Percentiles rank a stretch among this genome's conserved stretches.
Conservation (phyloP, 148 eudicot genomes). For the Persicaria maculosa region DNA sequence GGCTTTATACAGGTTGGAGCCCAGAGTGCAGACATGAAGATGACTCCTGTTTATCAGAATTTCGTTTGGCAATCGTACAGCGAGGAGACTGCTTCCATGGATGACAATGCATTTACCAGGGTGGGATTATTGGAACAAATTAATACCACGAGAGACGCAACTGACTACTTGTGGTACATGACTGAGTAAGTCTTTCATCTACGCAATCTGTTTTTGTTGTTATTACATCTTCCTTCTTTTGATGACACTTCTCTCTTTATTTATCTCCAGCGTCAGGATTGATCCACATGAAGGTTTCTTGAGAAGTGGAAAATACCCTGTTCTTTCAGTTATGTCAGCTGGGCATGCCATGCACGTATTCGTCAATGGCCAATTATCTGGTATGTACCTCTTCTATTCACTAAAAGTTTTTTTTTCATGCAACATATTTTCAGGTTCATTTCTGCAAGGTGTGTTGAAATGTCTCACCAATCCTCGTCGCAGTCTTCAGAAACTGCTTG, state of each 20-base stretch:
- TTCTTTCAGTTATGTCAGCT: slow-evolving; percentile 75
- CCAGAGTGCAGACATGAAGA: slow-evolving; percentile 42
- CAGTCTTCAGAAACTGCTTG: too few relatives aligned
- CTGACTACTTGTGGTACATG: slow-evolving; percentile 86
- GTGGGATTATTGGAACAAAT: slow-evolving; percentile 68
- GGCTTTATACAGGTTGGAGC: slow-evolving; percentile 32
- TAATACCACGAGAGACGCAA: slow-evolving; percentile 61
- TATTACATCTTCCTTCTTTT: not conserved
- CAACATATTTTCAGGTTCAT: not conserved
- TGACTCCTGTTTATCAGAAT: slow-evolving; percentile 33
- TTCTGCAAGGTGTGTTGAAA: too few relatives aligned
- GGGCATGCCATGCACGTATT: slow-evolving; percentile 96
- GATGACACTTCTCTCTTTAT: not conserved
- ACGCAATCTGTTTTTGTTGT: not conserved
- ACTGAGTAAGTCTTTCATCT: slow-evolving; percentile 66
- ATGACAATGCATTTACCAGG: slow-evolving; percentile 45
- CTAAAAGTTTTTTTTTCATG: not conserved
- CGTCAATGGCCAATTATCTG: slow-evolving; percentile 73
- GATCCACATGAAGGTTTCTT: slow-evolving; percentile 53
- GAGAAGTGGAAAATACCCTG: slow-evolving; percentile 57
- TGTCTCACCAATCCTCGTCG: too few relatives aligned
- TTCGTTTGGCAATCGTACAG: slow-evolving; percentile 51
- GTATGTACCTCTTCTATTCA: slow-evolving; percentile 23
- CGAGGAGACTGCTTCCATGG: slow-evolving; percentile 50
- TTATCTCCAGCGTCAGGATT: slow-evolving; percentile 48